Evolutionary conservation across 306 rosid genomes (phyloP).

Genomic region (Albizia julibrissin): DNA sequence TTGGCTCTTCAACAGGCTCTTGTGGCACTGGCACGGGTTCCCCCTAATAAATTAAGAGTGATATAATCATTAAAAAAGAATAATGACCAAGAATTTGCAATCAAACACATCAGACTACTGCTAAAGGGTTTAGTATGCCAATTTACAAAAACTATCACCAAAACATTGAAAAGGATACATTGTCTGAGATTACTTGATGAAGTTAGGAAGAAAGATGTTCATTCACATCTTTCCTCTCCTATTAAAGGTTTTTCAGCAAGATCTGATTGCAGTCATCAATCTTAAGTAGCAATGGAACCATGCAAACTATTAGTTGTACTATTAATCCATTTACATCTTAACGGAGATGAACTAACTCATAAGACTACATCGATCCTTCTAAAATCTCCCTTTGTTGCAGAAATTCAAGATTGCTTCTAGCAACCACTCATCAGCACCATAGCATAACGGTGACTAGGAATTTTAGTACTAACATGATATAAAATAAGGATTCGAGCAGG

Average conservation of each 20-base stretch:
- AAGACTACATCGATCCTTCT: background rate
- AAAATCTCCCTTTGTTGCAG: background rate
- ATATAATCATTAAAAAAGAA: slow-evolving; percentile 34
- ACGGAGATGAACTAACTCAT: slow-evolving; percentile 17
- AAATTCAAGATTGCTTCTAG: slow-evolving; percentile 17
- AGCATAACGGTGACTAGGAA: background rate
- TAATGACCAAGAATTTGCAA: slow-evolving; percentile 13
- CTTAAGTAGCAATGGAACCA: background rate
- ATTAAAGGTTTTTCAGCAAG: background rate
- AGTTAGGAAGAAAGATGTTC: background rate
- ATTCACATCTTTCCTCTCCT: background rate
- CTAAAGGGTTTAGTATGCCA: background rate
- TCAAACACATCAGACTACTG: background rate
- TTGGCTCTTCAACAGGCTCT: slow-evolving; percentile 54
- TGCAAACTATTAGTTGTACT: background rate
- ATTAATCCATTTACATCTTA: background rate
- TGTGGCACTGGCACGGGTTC: slow-evolving; percentile 52
- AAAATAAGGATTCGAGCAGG: background rate
- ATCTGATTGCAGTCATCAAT: background rate
- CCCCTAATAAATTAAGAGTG: slow-evolving; percentile 49
- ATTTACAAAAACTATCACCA: background rate
- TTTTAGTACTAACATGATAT: background rate
- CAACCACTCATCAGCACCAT: slow-evolving; percentile 17
- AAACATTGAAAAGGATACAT: background rate
- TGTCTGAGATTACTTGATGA: background rate